These are phyloP conservation scores for Cylindrotheca fusiformis DNA, from an alignment of 108 stramenopile species.

Conservation along the genomic window DNA sequence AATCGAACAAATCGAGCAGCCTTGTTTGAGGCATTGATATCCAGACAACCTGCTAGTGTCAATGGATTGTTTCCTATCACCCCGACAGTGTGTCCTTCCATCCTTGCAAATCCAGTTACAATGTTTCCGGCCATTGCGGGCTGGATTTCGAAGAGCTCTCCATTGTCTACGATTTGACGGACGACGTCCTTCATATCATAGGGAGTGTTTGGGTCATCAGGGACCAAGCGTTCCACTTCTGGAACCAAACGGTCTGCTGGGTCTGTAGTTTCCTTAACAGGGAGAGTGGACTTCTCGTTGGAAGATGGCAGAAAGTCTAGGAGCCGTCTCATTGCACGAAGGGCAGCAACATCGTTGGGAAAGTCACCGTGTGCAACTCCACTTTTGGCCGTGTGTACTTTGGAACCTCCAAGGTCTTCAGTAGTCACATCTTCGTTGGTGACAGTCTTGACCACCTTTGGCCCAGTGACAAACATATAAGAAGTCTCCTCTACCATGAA, in stretches of 20 bases:
- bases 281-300: conserved; percentile 79
- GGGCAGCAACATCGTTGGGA: conserved; percentile 93
- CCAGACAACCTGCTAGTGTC: conserved; percentile 96
- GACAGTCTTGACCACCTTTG: conserved; percentile 99
- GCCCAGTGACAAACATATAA: conserved; percentile 99
- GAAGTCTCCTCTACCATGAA: conserved; percentile 96
- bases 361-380: conserved; percentile 95
- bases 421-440: conserved; percentile 97
- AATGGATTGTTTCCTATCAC: conserved; percentile 98
- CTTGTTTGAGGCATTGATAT: conserved; percentile 95
- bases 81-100: conserved; percentile 95
- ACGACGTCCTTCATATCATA: conserved; percentile 90
- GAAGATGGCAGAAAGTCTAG: conserved; percentile 91
- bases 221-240: conserved; percentile 85
- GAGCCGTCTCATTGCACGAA: conserved; percentile 88
- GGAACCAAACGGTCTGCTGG: conserved; percentile 81
- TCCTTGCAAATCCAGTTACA: conserved; percentile 92
- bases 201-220: conserved; percentile 98
- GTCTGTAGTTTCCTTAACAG: conserved; percentile 67
- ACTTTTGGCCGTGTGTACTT: conserved; percentile 87
- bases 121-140: conserved; percentile 97
- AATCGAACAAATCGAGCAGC: conserved; percentile 98
- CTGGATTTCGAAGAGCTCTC: conserved; percentile 94
- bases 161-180: conserved; percentile 88
- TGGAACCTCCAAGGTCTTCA: conserved; percentile 97